phyloP scores from a whole-genome alignment of 1,284 basidiomycete species.

The Puccinia hordei region DNA sequence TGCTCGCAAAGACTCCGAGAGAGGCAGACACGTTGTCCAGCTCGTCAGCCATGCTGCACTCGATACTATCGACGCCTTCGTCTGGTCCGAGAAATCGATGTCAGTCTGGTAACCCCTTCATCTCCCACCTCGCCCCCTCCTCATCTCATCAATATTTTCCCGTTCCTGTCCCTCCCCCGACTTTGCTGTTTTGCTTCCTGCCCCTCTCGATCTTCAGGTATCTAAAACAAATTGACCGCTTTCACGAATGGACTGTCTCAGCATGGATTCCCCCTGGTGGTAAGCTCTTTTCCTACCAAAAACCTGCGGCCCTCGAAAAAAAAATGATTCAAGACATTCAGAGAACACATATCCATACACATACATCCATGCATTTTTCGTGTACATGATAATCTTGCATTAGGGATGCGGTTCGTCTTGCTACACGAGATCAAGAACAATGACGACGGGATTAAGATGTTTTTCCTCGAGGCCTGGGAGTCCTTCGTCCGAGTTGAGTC shows the following conservation, averaged over 20 bases:
- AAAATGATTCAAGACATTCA: too few species aligned
- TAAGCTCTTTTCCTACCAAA: conserved; percentile 62
- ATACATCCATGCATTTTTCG: too few species aligned
- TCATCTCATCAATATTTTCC: not conserved
- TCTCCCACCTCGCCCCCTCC: not conserved
- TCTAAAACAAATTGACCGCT: conserved; percentile 85
- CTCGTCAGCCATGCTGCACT: conserved; percentile 93
- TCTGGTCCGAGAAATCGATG: conserved; percentile 81
- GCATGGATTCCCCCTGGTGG: conserved; percentile 90
- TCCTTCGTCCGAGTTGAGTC: conserved; percentile 78
- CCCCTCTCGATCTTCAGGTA: conserved; percentile 67
- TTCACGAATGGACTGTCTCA: conserved; percentile 95
- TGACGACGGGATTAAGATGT: conserved; percentile 86
- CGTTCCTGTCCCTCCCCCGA: not conserved
- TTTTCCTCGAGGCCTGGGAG: conserved; percentile 93
- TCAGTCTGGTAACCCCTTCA: conserved; percentile 61
- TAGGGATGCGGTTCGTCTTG: conserved; percentile 86
- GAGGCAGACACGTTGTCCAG: conserved; percentile 77
- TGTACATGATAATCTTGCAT: conserved; percentile 17
- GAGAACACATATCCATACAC: too few species aligned
- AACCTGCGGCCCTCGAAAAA: conserved; percentile 2
- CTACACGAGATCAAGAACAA: conserved; percentile 85
- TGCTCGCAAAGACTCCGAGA: conserved; percentile 53
- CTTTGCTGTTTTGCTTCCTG: conserved; percentile 1
- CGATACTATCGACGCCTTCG: conserved; percentile 86